A percentile compares a stretch with the other conserved stretches of the same genome.
These are phyloP conservation scores for Ophiocordyceps robertsii DNA, from an alignment of 2,329 filamentous ascomycete species.

Conservation along the genomic window DNA sequence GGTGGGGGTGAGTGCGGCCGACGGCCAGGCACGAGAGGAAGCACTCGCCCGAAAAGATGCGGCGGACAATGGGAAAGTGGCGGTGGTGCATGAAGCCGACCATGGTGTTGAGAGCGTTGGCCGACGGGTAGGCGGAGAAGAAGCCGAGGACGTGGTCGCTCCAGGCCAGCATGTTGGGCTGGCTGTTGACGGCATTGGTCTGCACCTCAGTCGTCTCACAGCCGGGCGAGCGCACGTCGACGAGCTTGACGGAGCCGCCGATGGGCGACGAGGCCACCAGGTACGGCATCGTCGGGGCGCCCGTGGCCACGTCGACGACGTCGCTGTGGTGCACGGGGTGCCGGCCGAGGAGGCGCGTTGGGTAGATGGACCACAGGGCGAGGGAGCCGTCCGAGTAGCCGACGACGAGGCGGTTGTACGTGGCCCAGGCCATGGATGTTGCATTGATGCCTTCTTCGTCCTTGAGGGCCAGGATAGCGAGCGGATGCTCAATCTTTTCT, in stretches of 20 bases:
- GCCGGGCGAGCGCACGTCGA: conserved; percentile 38
- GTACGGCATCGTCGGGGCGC: conserved; percentile 42
- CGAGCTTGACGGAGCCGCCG: conserved; percentile 36
- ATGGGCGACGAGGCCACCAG: conserved; percentile 41
- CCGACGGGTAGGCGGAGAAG: conserved; percentile 36
- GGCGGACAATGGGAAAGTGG: conserved; percentile 38
- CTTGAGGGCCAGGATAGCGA: conserved; percentile 29
- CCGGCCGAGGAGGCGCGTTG: conserved; percentile 33
- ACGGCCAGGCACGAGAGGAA: conserved; percentile 35
- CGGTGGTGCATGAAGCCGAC: conserved; percentile 39
- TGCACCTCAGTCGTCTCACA: conserved; percentile 40
- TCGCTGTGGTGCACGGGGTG: conserved; percentile 39
- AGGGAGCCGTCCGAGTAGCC: conserved; percentile 45
- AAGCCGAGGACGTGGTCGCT: conserved; percentile 42
- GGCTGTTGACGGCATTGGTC: conserved; percentile 34
- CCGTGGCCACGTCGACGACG: conserved; percentile 40
- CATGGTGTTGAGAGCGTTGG: conserved; percentile 37
- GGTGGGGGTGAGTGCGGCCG: conserved; percentile 37
- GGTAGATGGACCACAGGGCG: conserved; percentile 41
- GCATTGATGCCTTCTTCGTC: conserved; percentile 34
- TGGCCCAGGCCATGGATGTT: conserved; percentile 41
- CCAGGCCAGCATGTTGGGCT: conserved; percentile 40
- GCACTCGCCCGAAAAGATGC: conserved; percentile 36
- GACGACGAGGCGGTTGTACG: conserved; percentile 38
- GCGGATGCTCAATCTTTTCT: conserved; percentile 32